phyloP scores from a whole-genome alignment of 352 stramenopile genomes.

The Phytophthora syringae region DNA sequence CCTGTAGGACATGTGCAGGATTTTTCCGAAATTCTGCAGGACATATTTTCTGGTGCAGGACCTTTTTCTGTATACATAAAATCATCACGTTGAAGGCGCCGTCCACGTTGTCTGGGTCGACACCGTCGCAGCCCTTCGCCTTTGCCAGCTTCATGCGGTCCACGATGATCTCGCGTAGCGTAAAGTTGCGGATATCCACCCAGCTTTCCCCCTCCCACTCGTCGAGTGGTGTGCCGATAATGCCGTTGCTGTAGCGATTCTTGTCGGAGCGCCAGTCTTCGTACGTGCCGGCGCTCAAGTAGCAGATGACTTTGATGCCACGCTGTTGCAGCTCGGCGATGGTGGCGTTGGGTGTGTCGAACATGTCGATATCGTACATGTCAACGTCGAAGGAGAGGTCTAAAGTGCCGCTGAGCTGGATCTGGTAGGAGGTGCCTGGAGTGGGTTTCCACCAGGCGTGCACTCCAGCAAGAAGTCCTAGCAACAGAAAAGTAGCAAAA shows the following conservation, averaged over 20 bases:
- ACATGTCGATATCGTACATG: conserved; percentile 52
- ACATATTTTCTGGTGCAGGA: too few species aligned
- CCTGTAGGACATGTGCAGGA: too few species aligned
- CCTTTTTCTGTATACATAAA: too few species aligned
- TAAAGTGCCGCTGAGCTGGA: conserved; percentile 40
- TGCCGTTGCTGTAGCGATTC: conserved; percentile 37
- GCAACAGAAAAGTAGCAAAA: background rate
- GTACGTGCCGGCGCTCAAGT: conserved; percentile 64
- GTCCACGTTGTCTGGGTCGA: conserved; percentile 69
- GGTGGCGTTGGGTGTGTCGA: conserved; percentile 38
- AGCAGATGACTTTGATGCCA: conserved; percentile 56
- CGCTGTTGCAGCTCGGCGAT: conserved; percentile 35
- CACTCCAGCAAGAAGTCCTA: background rate
- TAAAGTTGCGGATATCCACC: conserved; percentile 44
- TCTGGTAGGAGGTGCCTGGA: conserved; percentile 49
- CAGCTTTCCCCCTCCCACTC: conserved; percentile 51
- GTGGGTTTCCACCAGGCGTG: conserved; percentile 44
- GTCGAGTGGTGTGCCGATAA: conserved; percentile 36
- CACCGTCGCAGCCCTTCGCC: conserved; percentile 57
- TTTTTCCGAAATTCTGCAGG: too few species aligned
- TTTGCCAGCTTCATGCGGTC: conserved; percentile 51
- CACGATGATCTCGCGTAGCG: conserved; percentile 46
- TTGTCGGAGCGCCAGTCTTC: conserved; percentile 60
- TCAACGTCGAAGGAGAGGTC: conserved; percentile 41
- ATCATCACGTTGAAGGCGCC: too few species aligned